A percentile compares a stretch with the other conserved stretches of the same genome.
These are phyloP conservation scores for Phoma herbarum DNA, from an alignment of 2,329 filamentous ascomycete species.

Conservation along the genomic window DNA sequence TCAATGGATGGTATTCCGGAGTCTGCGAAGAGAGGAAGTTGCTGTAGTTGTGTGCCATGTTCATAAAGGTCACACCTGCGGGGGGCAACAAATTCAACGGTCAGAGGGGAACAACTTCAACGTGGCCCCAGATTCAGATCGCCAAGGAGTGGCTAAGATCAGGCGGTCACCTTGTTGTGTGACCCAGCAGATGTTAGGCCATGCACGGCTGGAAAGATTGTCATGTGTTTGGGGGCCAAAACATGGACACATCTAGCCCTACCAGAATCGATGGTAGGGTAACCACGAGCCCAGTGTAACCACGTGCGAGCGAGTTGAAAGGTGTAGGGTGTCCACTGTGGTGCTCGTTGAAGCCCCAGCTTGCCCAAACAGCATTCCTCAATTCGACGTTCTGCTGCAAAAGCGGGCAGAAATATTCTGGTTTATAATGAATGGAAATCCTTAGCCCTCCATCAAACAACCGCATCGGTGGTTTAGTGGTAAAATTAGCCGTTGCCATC, in stretches of 20 bases:
- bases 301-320: too few species aligned
- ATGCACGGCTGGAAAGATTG: not conserved
- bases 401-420: too few species aligned
- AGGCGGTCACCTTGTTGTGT: not conserved
- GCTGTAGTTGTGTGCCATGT: not conserved
- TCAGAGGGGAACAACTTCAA: not conserved
- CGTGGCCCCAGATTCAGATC: not conserved
- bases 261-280: too few species aligned
- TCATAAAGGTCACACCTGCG: not conserved
- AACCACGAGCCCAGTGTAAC: too few species aligned
- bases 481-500: conserved; percentile 41
- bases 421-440: too few species aligned
- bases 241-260: too few species aligned
- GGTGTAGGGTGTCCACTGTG: too few species aligned
- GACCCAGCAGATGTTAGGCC: not conserved
- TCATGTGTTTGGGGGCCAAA: not conserved
- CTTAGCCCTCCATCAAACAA: too few species aligned
- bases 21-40: not conserved
- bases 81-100: too few species aligned
- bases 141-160: not conserved
- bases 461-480: conserved; percentile 6
- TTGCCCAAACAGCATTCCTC: too few species aligned
- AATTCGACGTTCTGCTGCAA: too few species aligned
- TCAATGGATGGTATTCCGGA: not conserved
- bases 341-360: too few species aligned